These are phyloP conservation scores for Sordariomycetes sp. DNA, from an alignment of 2,329 filamentous ascomycete species.

Conservation along the genomic window DNA sequence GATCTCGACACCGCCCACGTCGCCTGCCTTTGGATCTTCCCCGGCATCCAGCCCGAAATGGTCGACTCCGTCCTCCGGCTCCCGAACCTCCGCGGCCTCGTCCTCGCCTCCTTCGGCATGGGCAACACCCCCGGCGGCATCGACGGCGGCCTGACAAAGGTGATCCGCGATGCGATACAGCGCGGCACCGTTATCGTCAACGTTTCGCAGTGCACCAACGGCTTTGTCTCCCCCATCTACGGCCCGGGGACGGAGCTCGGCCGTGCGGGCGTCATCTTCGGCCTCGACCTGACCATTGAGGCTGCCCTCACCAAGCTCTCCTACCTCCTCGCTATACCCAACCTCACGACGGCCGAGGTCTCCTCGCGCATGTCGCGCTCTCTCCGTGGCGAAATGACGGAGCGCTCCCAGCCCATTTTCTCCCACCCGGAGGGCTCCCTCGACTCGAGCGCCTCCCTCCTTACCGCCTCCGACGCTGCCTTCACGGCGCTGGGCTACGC, in stretches of 20 bases:
- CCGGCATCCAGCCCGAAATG: constrained; percentile 89
- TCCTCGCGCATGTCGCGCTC: constrained; percentile 58
- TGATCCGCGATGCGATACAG: constrained; percentile 63
- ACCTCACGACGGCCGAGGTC: constrained; percentile 51
- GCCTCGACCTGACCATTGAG: constrained; percentile 79
- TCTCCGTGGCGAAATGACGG: constrained; percentile 76
- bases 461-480: constrained; percentile 43
- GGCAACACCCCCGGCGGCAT: constrained; percentile 79
- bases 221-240: constrained; percentile 67
- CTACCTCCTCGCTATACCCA: constrained; percentile 62
- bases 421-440: constrained; percentile 52
- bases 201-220: constrained; percentile 75
- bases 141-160: constrained; percentile 65
- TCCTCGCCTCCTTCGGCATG: constrained; percentile 87
- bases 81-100: constrained; percentile 65
- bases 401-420: constrained; percentile 59
- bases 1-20: constrained; percentile 79
- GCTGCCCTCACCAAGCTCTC: constrained; percentile 84
- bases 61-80: constrained; percentile 69
- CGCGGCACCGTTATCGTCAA: constrained; percentile 80
- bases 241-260: constrained; percentile 67
- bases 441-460: constrained; percentile 24
- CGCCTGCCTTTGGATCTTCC: constrained; percentile 79
- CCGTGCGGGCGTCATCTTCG: constrained; percentile 75
- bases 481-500: constrained; percentile 71